Percentiles rank a stretch among this genome's conserved stretches.
These are phyloP conservation scores for Monilinia laxa DNA, from an alignment of 2,329 filamentous ascomycete genomes.

Conservation along the genomic window DNA sequence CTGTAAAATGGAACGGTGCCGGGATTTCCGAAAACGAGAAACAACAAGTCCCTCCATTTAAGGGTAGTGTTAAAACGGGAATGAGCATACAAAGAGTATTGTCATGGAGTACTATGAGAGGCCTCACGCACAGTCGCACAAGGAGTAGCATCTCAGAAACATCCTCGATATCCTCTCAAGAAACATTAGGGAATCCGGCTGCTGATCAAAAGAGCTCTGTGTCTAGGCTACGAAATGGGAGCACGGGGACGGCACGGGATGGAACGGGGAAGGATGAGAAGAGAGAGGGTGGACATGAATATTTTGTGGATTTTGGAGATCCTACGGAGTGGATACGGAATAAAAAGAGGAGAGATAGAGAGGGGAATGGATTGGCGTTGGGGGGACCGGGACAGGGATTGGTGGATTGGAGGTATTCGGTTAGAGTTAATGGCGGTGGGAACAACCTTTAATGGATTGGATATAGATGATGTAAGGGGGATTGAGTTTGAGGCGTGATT, in stretches of 20 bases:
- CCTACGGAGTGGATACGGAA: conserved; percentile 3
- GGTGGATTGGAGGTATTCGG: neutral
- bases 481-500: neutral
- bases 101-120: neutral
- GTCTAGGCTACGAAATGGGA: neutral
- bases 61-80: neutral
- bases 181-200: neutral
- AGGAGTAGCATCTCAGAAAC: neutral
- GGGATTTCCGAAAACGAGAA: neutral
- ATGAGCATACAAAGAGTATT: neutral
- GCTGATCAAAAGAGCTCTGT: neutral
- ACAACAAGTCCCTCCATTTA: neutral
- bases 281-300: neutral
- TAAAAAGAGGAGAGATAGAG: neutral
- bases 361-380: neutral
- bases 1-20: neutral
- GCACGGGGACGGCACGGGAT: neutral
- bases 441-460: neutral
- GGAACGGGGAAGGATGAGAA: neutral
- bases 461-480: neutral
- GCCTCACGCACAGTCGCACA: neutral
- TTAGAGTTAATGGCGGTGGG: neutral
- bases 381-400: neutral
- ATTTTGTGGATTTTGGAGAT: neutral
- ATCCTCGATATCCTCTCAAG: neutral